Evolutionary conservation across 1,139 yeast species (phyloP).

Genomic region (Yamadazyma jaroonii): DNA sequence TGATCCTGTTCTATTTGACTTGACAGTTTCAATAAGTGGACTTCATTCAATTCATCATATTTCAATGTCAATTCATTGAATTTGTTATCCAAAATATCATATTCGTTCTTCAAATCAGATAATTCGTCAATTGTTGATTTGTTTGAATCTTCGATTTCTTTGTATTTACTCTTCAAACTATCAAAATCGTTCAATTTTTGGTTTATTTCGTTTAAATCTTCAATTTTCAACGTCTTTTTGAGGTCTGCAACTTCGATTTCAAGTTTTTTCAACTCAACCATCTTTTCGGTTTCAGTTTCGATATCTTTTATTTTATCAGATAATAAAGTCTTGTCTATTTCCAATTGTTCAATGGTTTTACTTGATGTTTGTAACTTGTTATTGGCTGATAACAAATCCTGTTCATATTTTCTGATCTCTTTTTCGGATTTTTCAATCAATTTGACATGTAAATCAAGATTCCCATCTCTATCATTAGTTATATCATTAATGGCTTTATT

Average conservation of each 20-base stretch:
- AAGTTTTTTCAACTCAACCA: background rate
- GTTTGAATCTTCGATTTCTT: background rate
- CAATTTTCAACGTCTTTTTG: conserved; percentile 5
- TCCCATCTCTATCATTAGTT: conserved; percentile 8
- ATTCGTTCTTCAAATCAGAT: background rate
- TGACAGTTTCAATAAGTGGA: background rate
- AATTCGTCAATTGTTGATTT: background rate
- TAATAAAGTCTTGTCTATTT: background rate
- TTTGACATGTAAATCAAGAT: conserved; percentile 5
- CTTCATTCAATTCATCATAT: background rate
- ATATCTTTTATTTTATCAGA: conserved; percentile 1
- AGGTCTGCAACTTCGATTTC: conserved; percentile 5
- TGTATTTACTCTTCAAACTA: conserved; percentile 1
- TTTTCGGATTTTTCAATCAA: conserved; percentile 10
- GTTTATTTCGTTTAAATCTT: background rate
- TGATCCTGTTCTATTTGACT: background rate
- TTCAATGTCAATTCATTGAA: background rate
- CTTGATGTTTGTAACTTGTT: conserved; percentile 5
- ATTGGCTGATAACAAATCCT: conserved; percentile 9
- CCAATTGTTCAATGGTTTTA: conserved; percentile 2
- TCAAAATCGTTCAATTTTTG: conserved; percentile 3
- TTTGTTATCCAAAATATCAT: background rate
- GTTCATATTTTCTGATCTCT: conserved; percentile 11
- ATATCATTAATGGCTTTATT: conserved; percentile 8
- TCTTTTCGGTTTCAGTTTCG: background rate